Base-by-base conservation (phyloP, 495 filamentous ascomycete species). In the Neurospora intermedia region DNA sequence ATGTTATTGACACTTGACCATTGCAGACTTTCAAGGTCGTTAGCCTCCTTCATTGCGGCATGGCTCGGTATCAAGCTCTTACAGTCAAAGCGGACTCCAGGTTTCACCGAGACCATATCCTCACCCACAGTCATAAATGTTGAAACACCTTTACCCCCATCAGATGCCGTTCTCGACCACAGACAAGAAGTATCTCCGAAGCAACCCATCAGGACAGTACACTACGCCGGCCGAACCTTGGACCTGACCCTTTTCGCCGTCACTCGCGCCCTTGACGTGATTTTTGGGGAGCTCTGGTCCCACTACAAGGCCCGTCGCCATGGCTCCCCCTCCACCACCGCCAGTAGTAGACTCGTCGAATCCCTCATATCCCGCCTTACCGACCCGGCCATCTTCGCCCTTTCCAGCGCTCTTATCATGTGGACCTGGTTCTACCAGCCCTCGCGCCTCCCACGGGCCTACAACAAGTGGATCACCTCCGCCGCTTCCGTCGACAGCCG, bases 371-470 rank as follows among this genome's bases (percentile, higher is more conserved):
- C 88, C 8, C 82, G 80, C 20, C 77, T 90, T 46, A 83, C 88
- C 39, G 92, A 94, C 78, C 87, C 92, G n/a, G 82, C 86, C 11
- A 78, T 95, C 6, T 98, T 98, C 78, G 89, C 93, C 23, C 76
- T 87, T 71, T 94, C 91, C 75, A 88, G 89, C 66, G 91, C 89
- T n/a, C 81, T 93, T 4, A 90, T 98, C 69, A 98, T 97, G 93
- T 94, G 93, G 91, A 87, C 92, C 23, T 97, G 92, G 92, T 90
- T 97, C 77, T 97, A 95, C 83, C 75, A 79, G 4, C 92, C 93
- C 0, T 83, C 87, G 46, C 85, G 88, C 69, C 83, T 97, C 6
- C 93, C 93, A 13, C 86, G 80, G 43, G 85, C 91, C 38, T 98
- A 97, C 82, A 92, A 89, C 74, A 91, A 91, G 80, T 97, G 94